A percentile compares a stretch with the other conserved stretches of the same genome.
Evolutionary conservation across 106 monocot genomes (phyloP).

Genomic region (Alisma plantagoaquatica): DNA sequence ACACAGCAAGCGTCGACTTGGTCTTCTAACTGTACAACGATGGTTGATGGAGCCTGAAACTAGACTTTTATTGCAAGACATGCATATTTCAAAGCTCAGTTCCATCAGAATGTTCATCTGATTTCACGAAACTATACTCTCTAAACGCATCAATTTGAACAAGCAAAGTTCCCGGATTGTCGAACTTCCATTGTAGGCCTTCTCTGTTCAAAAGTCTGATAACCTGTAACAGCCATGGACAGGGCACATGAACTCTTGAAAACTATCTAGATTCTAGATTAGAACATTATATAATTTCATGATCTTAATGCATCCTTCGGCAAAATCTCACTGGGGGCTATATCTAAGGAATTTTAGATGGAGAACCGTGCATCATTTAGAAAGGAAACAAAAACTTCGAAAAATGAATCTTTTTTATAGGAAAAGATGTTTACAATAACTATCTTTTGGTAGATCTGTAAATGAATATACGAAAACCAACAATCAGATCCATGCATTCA

Average conservation of each 20-base stretch:
- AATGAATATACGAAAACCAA: too few relatives aligned
- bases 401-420: neutral
- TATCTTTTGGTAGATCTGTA: neutral
- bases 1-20: too few relatives aligned
- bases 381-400: neutral
- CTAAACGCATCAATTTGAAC: slow-evolving; percentile 37
- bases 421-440: too few relatives aligned
- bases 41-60: too few relatives aligned
- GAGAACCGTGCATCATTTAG: neutral
- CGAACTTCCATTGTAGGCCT: slow-evolving; percentile 65
- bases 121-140: slow-evolving; percentile 47
- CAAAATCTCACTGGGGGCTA: neutral
- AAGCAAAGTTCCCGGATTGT: slow-evolving; percentile 68
- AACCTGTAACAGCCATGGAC: slow-evolving; percentile 33
- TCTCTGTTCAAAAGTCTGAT: slow-evolving; percentile 44
- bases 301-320: neutral
- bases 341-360: neutral
- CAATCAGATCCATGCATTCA: too few relatives aligned
- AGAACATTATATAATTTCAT: neutral
- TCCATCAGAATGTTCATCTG: slow-evolving; percentile 31
- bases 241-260: too few relatives aligned
- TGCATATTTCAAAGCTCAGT: neutral
- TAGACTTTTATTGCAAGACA: too few relatives aligned
- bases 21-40: too few relatives aligned
- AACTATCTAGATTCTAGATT: neutral